Evolutionary conservation across 257 asterid species (phyloP).

Genomic region (Ophiorrhiza pumila): DNA sequence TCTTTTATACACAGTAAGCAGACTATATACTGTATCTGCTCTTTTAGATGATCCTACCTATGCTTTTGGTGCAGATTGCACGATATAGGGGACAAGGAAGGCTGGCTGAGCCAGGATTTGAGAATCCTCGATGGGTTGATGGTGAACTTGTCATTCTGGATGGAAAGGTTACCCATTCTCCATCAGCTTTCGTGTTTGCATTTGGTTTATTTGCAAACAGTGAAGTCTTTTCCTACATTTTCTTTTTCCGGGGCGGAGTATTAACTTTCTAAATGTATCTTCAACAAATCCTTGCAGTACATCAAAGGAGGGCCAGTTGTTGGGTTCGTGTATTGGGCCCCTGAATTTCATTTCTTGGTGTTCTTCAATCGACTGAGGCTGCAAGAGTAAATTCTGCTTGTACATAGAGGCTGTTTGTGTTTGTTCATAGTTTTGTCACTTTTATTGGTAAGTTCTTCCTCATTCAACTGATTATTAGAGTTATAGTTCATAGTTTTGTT

Average conservation of each 20-base stretch:
- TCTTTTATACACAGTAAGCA: not conserved
- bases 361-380: constrained; percentile 86
- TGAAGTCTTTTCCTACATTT: constrained; percentile 9
- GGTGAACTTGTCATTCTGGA: constrained; percentile 94
- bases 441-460: constrained; percentile 35
- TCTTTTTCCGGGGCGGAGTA: not conserved
- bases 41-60: not conserved
- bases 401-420: constrained; percentile 24
- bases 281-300: constrained; percentile 52
- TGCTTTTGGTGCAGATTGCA: constrained; percentile 60
- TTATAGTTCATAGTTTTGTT: not conserved
- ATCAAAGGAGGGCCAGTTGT: constrained; percentile 92
- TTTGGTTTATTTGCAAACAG: not conserved
- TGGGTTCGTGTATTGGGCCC: constrained; percentile 92
- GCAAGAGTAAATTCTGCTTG: constrained; percentile 46
- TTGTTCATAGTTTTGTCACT: constrained; percentile 21
- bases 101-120: constrained; percentile 86
- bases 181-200: not conserved
- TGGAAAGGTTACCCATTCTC: constrained; percentile 65
- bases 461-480: not conserved
- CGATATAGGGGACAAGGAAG: constrained; percentile 95
- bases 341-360: constrained; percentile 80
- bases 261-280: constrained; percentile 13
- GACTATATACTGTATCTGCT: constrained; percentile 4
- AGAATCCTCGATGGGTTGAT: constrained; percentile 90